These are phyloP conservation scores for Cercospora zeina DNA, from an alignment of 2,329 filamentous ascomycete genomes.

Conservation along the genomic window DNA sequence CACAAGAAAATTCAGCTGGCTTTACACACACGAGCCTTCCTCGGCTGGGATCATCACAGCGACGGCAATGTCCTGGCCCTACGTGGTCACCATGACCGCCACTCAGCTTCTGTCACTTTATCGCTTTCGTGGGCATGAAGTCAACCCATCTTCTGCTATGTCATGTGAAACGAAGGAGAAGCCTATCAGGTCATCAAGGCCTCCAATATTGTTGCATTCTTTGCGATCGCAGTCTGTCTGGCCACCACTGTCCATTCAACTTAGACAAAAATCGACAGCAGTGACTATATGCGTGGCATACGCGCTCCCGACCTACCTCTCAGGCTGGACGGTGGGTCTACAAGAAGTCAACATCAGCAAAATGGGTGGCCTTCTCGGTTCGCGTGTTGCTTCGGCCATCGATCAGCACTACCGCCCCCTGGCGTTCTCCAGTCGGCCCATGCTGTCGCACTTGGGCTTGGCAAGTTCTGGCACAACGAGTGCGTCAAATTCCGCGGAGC, in stretches of 20 bases:
- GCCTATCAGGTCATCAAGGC: slow-evolving; percentile 23
- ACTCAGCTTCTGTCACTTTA: slow-evolving; percentile 76
- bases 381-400: slow-evolving; percentile 54
- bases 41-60: slow-evolving; percentile 65
- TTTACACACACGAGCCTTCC: slow-evolving; percentile 63
- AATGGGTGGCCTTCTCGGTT: slow-evolving; percentile 51
- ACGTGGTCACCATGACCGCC: slow-evolving; percentile 74
- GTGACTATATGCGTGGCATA: slow-evolving; percentile 86
- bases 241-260: slow-evolving; percentile 76
- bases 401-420: slow-evolving; percentile 49
- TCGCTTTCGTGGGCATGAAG: slow-evolving; percentile 23
- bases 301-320: slow-evolving; percentile 71
- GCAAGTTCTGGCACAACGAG: slow-evolving; percentile 19
- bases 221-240: slow-evolving; percentile 77
- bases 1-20: slow-evolving; percentile 47
- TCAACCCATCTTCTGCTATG: background rate
- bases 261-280: slow-evolving; percentile 64
- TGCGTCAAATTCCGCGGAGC: slow-evolving; percentile 27
- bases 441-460: slow-evolving; percentile 34
- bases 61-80: slow-evolving; percentile 72
- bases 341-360: slow-evolving; percentile 75
- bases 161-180: background rate
- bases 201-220: slow-evolving; percentile 68
- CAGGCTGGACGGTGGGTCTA: slow-evolving; percentile 87
- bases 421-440: slow-evolving; percentile 38